A percentile compares a stretch with the other conserved stretches of the same genome.
Conservation (phyloP, 352 stramenopile genomes). For the Pythium aquatile region DNA sequence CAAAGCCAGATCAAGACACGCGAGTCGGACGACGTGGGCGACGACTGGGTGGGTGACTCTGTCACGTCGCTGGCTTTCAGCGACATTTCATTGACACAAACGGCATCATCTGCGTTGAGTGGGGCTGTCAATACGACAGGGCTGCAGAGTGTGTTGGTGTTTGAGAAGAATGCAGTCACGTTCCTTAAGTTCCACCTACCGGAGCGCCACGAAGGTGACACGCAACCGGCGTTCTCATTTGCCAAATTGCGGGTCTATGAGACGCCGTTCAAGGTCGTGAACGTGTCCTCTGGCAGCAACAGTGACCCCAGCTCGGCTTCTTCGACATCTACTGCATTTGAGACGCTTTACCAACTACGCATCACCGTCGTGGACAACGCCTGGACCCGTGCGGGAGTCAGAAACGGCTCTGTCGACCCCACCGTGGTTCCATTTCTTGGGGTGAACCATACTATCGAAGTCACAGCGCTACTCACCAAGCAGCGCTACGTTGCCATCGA, state of each 20-base stretch:
- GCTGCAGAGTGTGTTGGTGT: conserved; percentile 48
- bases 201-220: conserved; percentile 47
- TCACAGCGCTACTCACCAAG: conserved; percentile 45
- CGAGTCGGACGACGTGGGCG: conserved; percentile 36
- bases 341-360: conserved; percentile 41
- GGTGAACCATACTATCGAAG: conserved; percentile 28
- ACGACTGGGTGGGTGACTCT: conserved; percentile 57
- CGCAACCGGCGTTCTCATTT: conserved; percentile 30
- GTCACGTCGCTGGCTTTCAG: conserved; percentile 50
- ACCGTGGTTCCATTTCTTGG: conserved; percentile 22
- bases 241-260: conserved; percentile 47
- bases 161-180: conserved; percentile 40
- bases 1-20: conserved; percentile 32
- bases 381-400: conserved; percentile 41
- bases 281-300: conserved; percentile 18
- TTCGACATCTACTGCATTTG: conserved; percentile 30
- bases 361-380: conserved; percentile 50
- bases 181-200: conserved; percentile 76
- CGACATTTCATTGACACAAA: conserved; percentile 40
- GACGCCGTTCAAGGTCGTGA: conserved; percentile 72
- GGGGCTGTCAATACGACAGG: conserved; percentile 1
- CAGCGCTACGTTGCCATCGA: conserved; percentile 50
- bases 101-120: neutral
- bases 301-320: neutral
- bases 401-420: conserved; percentile 12